These are phyloP conservation scores for Cryptococcus sp. DNA, from an alignment of 1,284 basidiomycete genomes.

Conservation along the genomic window DNA sequence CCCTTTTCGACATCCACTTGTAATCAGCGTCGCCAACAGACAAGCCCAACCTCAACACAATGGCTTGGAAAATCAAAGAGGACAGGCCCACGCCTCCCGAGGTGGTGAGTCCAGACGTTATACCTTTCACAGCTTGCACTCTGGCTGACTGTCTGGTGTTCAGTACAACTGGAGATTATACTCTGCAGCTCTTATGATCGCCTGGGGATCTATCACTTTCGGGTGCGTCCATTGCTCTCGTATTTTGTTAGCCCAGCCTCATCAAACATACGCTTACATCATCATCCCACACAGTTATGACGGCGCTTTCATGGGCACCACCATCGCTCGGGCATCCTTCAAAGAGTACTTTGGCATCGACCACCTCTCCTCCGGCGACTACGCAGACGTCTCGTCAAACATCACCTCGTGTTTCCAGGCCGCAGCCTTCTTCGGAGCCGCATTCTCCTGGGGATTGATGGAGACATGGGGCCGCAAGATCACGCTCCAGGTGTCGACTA, in stretches of 20 bases:
- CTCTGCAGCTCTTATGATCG: slow-evolving; percentile 3
- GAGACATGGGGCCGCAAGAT: slow-evolving; percentile 33
- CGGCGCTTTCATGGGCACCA: slow-evolving; percentile 54
- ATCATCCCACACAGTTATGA: slow-evolving; percentile 43
- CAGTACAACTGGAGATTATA: slow-evolving; percentile 10
- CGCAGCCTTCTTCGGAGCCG: slow-evolving; percentile 44
- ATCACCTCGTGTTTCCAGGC: slow-evolving; percentile 50
- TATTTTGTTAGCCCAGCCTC: background rate
- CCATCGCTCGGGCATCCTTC: slow-evolving; percentile 54
- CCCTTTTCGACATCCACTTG: background rate
- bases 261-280: background rate
- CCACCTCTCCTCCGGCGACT: slow-evolving; percentile 19
- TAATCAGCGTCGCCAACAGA: too few species aligned
- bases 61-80: slow-evolving; percentile 7
- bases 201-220: slow-evolving; percentile 1
- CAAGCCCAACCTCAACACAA: background rate
- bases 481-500: slow-evolving; percentile 31
- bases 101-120: slow-evolving; percentile 5
- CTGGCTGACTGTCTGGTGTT: background rate
- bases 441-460: slow-evolving; percentile 25
- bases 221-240: background rate
- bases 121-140: too few species aligned
- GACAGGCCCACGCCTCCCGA: slow-evolving; percentile 4
- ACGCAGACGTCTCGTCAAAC: slow-evolving; percentile 35
- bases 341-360: slow-evolving; percentile 50